Conservation (phyloP, 306 rosid species). For the Trifolium fragiferum region DNA sequence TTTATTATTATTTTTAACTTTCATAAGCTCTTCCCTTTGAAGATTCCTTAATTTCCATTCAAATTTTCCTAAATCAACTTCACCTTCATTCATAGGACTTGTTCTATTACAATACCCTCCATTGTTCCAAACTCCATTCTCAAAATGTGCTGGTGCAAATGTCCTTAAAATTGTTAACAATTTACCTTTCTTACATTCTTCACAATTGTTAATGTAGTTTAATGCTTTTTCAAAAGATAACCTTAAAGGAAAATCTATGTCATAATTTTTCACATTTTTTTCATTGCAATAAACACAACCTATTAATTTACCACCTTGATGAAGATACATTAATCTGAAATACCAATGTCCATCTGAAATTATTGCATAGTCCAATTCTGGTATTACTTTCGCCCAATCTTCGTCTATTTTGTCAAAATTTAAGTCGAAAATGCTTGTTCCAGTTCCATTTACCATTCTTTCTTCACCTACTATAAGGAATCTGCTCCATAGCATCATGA, state of each 20-base stretch:
- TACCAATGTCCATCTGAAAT: conserved; percentile 89
- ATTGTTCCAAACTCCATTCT: conserved; percentile 73
- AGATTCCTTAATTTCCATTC: conserved; percentile 68
- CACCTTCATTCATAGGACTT: conserved; percentile 47
- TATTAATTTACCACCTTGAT: conserved; percentile 39
- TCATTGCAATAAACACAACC: conserved; percentile 74
- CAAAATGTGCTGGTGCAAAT: conserved; percentile 85
- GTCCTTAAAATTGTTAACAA: conserved; percentile 70
- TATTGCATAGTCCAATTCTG: conserved; percentile 65
- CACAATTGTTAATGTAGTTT: conserved; percentile 48
- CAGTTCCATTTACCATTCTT: conserved; percentile 71
- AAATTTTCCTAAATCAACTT: conserved; percentile 40
- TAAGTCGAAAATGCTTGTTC: conserved; percentile 61
- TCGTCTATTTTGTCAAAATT: conserved; percentile 64
- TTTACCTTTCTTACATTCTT: conserved; percentile 45
- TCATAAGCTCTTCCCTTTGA: conserved; percentile 68
- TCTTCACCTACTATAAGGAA: conserved; percentile 68
- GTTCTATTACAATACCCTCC: conserved; percentile 89
- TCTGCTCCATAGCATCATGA: conserved; percentile 73
- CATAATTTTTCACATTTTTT: conserved; percentile 51
- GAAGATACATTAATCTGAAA: conserved; percentile 62
- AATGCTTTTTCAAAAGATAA: conserved; percentile 64
- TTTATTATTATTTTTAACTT: conserved; percentile 44
- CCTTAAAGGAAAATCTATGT: conserved; percentile 47
- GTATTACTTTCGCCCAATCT: conserved; percentile 58